phyloP scores from a whole-genome alignment of 805 yeast species.

The Kodamaea jinghongensis region DNA sequence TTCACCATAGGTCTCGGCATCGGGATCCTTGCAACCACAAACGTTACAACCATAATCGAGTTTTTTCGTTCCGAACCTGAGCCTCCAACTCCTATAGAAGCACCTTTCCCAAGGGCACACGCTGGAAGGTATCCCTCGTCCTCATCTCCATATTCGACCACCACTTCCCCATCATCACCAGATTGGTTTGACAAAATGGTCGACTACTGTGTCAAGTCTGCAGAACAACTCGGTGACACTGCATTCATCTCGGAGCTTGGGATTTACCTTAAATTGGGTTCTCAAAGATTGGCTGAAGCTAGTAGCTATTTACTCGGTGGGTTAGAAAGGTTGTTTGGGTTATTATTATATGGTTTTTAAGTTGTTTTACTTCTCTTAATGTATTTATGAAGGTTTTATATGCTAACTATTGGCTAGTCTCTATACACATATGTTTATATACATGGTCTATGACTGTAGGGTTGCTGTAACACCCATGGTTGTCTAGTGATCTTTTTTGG shows the following conservation, averaged over 20 bases:
- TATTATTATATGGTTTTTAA: conserved; percentile 4
- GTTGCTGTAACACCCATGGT: neutral
- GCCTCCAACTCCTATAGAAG: too few species aligned
- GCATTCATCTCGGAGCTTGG: conserved; percentile 1
- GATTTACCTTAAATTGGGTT: conserved; percentile 1
- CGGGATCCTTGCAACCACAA: conserved; percentile 18
- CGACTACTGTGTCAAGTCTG: neutral
- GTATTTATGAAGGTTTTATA: too few species aligned
- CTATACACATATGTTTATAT: too few species aligned
- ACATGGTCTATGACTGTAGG: too few species aligned
- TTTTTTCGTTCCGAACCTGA: neutral
- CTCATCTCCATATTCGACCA: too few species aligned
- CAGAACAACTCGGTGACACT: conserved; percentile 2
- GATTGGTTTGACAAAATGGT: conserved; percentile 2
- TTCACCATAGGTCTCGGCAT: conserved; percentile 38
- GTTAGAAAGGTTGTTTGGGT: conserved; percentile 8
- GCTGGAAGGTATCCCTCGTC: too few species aligned
- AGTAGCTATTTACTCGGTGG: conserved; percentile 4
- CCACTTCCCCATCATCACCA: too few species aligned
- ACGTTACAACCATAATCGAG: neutral
- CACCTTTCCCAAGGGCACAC: too few species aligned
- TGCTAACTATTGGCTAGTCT: too few species aligned
- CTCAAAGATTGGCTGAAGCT: conserved; percentile 4
- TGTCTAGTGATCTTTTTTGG: neutral
- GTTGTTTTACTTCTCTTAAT: too few species aligned